Percentiles rank a stretch among this genome's conserved stretches.
Conservation (phyloP, 2,329 filamentous ascomycete genomes). For the Stromatinia cepivora region DNA sequence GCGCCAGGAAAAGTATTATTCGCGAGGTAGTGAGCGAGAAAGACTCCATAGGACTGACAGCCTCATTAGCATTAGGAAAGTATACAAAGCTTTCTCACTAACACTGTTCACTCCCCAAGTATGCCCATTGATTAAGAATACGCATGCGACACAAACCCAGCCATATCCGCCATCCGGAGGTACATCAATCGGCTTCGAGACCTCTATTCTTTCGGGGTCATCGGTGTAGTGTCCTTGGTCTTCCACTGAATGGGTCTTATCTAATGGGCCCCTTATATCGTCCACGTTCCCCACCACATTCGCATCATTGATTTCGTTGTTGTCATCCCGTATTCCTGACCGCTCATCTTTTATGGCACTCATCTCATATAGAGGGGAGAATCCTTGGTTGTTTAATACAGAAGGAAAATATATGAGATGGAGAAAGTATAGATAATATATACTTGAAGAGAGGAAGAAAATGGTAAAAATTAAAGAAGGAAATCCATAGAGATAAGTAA, state of each 20-base stretch:
- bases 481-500: not conserved
- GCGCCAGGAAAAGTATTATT: constrained; percentile 63
- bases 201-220: constrained; percentile 9
- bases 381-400: not conserved
- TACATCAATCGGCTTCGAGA: constrained; percentile 39
- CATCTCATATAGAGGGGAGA: constrained; percentile 2
- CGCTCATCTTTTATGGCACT: constrained; percentile 8
- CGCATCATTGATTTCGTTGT: constrained; percentile 5
- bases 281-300: constrained; percentile 1
- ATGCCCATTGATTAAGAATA: constrained; percentile 48
- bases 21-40: constrained; percentile 73
- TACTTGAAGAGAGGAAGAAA: not conserved
- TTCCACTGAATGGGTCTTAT: not conserved
- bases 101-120: constrained; percentile 48
- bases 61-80: constrained; percentile 17
- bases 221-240: not conserved
- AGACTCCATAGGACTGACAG: constrained; percentile 65
- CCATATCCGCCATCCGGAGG: constrained; percentile 59
- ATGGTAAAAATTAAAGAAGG: not conserved
- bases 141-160: constrained; percentile 53
- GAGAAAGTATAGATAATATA: not conserved
- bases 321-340: not conserved
- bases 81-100: constrained; percentile 29
- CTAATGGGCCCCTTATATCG: not conserved
- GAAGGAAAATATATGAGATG: not conserved